Percentiles rank a stretch among this genome's conserved stretches.
These are phyloP conservation scores for Cladophialophora chaetospira DNA, from an alignment of 2,329 filamentous ascomycete species.

Conservation along the genomic window DNA sequence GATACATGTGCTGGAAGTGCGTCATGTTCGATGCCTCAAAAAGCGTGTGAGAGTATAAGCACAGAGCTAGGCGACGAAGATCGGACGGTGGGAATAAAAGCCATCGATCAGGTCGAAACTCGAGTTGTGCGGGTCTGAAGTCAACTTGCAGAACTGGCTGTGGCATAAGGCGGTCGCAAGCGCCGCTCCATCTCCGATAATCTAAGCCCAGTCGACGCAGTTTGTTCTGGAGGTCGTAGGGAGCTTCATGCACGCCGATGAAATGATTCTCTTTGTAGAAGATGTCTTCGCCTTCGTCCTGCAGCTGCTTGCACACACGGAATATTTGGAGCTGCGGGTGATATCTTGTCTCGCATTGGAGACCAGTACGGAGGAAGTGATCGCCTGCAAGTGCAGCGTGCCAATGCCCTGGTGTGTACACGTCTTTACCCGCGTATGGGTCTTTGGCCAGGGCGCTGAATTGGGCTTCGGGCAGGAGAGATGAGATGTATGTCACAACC, in stretches of 20 bases:
- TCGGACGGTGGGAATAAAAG: background rate
- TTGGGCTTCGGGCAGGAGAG: background rate
- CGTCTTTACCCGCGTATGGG: background rate
- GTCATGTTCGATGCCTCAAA: background rate
- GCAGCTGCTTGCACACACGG: background rate
- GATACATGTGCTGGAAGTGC: background rate
- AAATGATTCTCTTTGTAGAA: background rate
- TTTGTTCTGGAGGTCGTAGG: background rate
- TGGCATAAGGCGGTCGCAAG: background rate
- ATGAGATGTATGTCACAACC: background rate
- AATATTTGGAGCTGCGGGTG: background rate
- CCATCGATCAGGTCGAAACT: background rate
- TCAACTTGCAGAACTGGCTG: background rate
- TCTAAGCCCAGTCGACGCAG: background rate
- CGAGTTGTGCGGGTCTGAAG: background rate
- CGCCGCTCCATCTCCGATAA: background rate
- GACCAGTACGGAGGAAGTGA: background rate
- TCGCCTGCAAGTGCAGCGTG: background rate
- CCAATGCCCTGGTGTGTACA: background rate
- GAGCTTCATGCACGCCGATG: background rate
- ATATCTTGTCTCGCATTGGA: background rate
- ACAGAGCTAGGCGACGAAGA: background rate
- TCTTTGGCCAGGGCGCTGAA: background rate
- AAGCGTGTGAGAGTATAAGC: background rate
- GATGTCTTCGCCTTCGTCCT: background rate